Evolutionary conservation across 345 rosid genomes (phyloP).

Genomic region (Populus simonii): DNA sequence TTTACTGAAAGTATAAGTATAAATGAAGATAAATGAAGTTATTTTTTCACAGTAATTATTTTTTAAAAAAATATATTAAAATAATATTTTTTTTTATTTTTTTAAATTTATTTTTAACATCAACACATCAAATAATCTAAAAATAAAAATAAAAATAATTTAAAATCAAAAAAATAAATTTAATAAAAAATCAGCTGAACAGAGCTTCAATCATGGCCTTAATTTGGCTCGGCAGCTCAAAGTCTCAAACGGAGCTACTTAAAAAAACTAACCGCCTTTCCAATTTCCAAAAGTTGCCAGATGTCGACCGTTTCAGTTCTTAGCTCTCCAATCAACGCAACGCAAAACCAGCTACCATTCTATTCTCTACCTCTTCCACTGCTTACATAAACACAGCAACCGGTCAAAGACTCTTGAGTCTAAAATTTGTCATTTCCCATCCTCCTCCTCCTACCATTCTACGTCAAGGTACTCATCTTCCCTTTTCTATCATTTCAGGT

Average conservation of each 20-base stretch:
- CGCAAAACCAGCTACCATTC: neutral
- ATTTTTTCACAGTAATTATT: too few species aligned
- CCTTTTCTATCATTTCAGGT: neutral
- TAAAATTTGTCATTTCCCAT: neutral
- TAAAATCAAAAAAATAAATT: too few species aligned
- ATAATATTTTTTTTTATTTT: too few species aligned
- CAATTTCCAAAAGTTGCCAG: neutral
- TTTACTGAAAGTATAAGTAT: too few species aligned
- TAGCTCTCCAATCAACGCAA: neutral
- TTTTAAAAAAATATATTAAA: too few species aligned
- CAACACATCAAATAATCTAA: too few species aligned
- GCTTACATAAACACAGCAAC: neutral
- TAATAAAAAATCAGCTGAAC: too few species aligned
- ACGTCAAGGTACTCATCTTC: neutral
- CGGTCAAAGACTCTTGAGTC: neutral
- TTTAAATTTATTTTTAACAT: too few species aligned
- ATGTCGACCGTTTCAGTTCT: neutral
- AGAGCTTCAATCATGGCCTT: neutral
- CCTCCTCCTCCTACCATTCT: conserved; percentile 16
- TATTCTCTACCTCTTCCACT: neutral
- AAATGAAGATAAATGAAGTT: too few species aligned
- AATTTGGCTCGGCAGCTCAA: neutral
- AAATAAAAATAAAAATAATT: too few species aligned
- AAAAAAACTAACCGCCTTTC: neutral
- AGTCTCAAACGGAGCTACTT: neutral